Evolutionary conservation across 2,329 filamentous ascomycete species (phyloP), one percentile per base, ranked within the genome.

Genomic region (Verticillium nonalfalfae): DNA sequence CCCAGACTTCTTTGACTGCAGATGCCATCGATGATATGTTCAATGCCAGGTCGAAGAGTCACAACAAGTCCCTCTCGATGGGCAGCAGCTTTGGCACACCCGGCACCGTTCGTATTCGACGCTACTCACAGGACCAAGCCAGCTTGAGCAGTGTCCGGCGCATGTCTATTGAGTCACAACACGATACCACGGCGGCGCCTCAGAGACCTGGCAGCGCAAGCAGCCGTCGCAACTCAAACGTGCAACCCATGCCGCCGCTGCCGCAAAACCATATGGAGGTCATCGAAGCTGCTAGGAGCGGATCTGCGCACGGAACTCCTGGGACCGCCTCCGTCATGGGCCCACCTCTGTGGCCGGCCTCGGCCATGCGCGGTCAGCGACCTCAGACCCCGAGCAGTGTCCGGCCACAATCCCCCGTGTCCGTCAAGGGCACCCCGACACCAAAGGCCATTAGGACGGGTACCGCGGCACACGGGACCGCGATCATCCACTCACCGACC

Each of bases 1-100:
- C 90, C 14, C 94, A 97, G 75, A 97, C 93, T 31, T 82, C 89
- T 45, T 79, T 97, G 35, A 96, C 92, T n/a, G 85, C 90, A 0
- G 85, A 90, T 58, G 87, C 90, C 61, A 91, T 97, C 65, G 93
- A 97, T 67, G 83, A 86, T 60, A 81, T 97, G 69, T 76, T 96
- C 61, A 82, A 83, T 66, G 80, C 81, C 60, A 86, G 85, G 67
- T 63, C 63, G 45, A 69, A 68, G 31, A 61, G 66, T 13, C 72
- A 75, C 14, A 70, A 71, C 56, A 75, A 75, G 69, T 73, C 70
- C n/a, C 63, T 72, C 15, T 79, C 78, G 3, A 59, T 74, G 45
- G 68, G 66, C 54, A 73, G 69, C 58, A 75, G 70, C 60, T 69
- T 73, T 50, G 75, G 72, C 26, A 77, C 75, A 2, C 68, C 73